A percentile compares a stretch with the other conserved stretches of the same genome.
Evolutionary conservation across 2,329 filamentous ascomycete genomes (phyloP).

Genomic region (Diaporthe humulicola): DNA sequence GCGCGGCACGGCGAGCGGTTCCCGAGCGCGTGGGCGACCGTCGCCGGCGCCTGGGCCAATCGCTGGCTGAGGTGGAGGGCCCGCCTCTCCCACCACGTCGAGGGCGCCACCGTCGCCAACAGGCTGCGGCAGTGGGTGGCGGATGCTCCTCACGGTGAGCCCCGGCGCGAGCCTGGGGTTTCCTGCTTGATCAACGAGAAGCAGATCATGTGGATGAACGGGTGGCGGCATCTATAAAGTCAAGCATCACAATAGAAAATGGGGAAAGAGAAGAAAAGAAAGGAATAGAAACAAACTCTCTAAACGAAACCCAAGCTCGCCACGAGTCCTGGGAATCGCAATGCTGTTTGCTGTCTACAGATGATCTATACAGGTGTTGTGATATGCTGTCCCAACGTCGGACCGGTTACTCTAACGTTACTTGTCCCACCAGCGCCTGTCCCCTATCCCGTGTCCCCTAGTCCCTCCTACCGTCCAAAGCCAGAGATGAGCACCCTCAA

Average conservation of each 20-base stretch:
- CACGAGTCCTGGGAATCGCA: too few species aligned
- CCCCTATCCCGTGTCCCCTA: background rate
- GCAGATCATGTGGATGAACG: constrained; percentile 70
- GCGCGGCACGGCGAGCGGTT: constrained; percentile 57
- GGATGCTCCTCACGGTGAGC: constrained; percentile 49
- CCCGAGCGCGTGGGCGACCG: constrained; percentile 61
- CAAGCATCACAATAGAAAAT: background rate
- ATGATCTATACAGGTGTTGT: background rate
- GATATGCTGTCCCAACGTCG: background rate
- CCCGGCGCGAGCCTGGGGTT: constrained; percentile 57
- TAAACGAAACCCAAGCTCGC: background rate
- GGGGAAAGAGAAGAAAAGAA: background rate
- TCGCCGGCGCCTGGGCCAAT: constrained; percentile 71
- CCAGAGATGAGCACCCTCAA: constrained; percentile 15
- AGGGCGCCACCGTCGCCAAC: constrained; percentile 53
- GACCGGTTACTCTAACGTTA: background rate
- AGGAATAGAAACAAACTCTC: background rate
- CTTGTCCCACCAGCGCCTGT: background rate
- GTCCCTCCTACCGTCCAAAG: background rate
- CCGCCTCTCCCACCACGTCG: constrained; percentile 52
- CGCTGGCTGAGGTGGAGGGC: constrained; percentile 62
- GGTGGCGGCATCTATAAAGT: constrained; percentile 67
- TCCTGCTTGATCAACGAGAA: constrained; percentile 71
- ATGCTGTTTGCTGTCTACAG: constrained; percentile 18
- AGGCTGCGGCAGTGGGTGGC: constrained; percentile 58